These are phyloP conservation scores for Aspergillus aculeatus DNA, from an alignment of 2,329 filamentous ascomycete genomes.

Conservation along the genomic window DNA sequence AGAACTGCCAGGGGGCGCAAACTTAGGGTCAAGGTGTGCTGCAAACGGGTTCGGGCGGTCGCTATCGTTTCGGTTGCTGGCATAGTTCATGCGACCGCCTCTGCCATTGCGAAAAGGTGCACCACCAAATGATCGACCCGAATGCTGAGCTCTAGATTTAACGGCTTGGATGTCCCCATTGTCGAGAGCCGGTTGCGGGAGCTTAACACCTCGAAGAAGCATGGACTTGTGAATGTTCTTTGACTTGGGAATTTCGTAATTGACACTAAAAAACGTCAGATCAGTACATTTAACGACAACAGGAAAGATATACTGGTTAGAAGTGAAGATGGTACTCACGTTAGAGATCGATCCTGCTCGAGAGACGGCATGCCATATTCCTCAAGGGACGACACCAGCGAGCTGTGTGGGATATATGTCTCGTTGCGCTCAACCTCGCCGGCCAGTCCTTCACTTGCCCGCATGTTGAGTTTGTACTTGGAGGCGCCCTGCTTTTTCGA, in stretches of 20 bases:
- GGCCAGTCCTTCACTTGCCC: slow-evolving; percentile 71
- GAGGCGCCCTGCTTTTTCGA: slow-evolving; percentile 75
- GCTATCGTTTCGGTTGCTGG: slow-evolving; percentile 19
- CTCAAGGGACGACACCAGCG: slow-evolving; percentile 74
- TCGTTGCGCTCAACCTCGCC: slow-evolving; percentile 80
- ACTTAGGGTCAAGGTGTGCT: slow-evolving; percentile 48
- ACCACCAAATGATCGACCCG: slow-evolving; percentile 69
- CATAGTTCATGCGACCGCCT: slow-evolving; percentile 57
- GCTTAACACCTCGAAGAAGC: slow-evolving; percentile 78
- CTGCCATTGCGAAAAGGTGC: slow-evolving; percentile 57
- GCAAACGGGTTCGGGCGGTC: slow-evolving; percentile 47
- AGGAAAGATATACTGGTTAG: not conserved
- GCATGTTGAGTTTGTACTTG: slow-evolving; percentile 71
- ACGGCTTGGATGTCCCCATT: slow-evolving; percentile 72
- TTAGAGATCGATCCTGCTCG: slow-evolving; percentile 83
- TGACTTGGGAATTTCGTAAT: slow-evolving; percentile 77
- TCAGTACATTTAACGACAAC: slow-evolving; percentile 17
- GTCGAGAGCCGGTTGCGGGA: slow-evolving; percentile 70
- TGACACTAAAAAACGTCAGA: slow-evolving; percentile 59
- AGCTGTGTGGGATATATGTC: slow-evolving; percentile 78
- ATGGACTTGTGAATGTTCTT: slow-evolving; percentile 84
- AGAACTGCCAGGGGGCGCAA: slow-evolving; percentile 34
- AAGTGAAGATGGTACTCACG: slow-evolving; percentile 53
- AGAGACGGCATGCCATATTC: slow-evolving; percentile 70
- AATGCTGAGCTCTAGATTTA: slow-evolving; percentile 62